Conservation (phyloP, 2,329 filamentous ascomycete species). For the Aspergillus sp. region DNA sequence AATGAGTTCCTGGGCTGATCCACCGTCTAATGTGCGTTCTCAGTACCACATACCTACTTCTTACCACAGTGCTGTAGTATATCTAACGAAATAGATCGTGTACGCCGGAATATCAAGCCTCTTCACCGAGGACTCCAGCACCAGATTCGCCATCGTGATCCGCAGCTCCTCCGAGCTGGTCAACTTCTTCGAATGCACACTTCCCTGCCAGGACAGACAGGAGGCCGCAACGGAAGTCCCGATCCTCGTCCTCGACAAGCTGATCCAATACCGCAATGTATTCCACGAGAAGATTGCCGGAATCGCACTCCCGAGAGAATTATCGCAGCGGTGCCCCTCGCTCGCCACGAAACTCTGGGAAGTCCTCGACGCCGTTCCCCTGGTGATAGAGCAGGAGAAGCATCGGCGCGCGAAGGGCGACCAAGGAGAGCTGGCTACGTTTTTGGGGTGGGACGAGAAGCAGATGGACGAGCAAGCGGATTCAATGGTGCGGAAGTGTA, state of each 20-base stretch:
- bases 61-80: too few relatives aligned
- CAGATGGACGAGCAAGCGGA: slow-evolving; percentile 74
- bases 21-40: not conserved
- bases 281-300: not conserved
- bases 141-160: slow-evolving; percentile 33
- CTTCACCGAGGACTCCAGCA: not conserved
- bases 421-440: slow-evolving; percentile 22
- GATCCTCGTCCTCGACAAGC: not conserved
- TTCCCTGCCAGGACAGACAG: slow-evolving; percentile 33
- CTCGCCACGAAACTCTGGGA: not conserved
- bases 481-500: slow-evolving; percentile 72
- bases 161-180: slow-evolving; percentile 71
- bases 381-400: not conserved
- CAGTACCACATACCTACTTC: not conserved
- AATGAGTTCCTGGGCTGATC: not conserved
- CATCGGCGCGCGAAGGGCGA: not conserved
- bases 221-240: slow-evolving; percentile 26
- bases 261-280: not conserved
- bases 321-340: not conserved
- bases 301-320: not conserved
- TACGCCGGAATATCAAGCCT: not conserved
- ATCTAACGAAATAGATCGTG: not conserved
- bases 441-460: slow-evolving; percentile 49
- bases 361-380: not conserved
- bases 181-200: slow-evolving; percentile 63